Evolutionary conservation across 1,284 basidiomycete genomes (phyloP), one percentile per base, ranked within the genome.

Genomic region (Apiotrichum siamense): DNA sequence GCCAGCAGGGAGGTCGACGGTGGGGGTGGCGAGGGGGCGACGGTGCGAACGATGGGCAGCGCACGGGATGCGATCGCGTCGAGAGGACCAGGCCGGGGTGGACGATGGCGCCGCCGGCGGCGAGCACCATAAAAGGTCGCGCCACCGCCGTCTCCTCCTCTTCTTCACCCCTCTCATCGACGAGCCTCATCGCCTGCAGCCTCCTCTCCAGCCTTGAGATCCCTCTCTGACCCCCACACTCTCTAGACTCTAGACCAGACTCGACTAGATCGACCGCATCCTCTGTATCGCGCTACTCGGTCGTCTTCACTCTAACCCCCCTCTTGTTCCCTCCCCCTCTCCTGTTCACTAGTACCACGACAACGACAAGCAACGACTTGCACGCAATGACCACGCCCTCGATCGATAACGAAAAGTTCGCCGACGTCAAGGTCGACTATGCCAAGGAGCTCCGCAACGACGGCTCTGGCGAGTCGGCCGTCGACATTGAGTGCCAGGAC

Each of bases 241-340:
- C 41, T 43, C 41, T 43, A 43, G 41, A 43, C 41, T 43, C 41
- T 43, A 43, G 41, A 43, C 41, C 41, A 43, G 41, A 43, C 41
- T 29, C 27, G 15, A 41, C 25, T 21, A 29, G 25, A 26, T 43
- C 38, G 38, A 23, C 41, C 10, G n/a, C n/a, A n/a, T 21, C 18
- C 33, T 35, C 33, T 18, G 11, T n/a, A n/a, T n/a, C n/a, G n/a
- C n/a, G n/a, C 41, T 43, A 43, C 18, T 43, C 41, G 41, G 29
- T 43, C 41, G 20, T 43, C 27, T 23, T 31, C 41, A 31, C 15
- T 27, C 17, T 41, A 26, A 26, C 17, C 15, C 5, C 15, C 7
- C 18, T 25, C 11, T 27, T 25, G 18, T 36, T 36, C 12, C 5
- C 12, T 20, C 10, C n/a, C 25, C 5, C 2, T 41, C 17, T 39